phyloP scores from a whole-genome alignment of 2,329 filamentous ascomycete species.

The Colletotrichum godetiae region DNA sequence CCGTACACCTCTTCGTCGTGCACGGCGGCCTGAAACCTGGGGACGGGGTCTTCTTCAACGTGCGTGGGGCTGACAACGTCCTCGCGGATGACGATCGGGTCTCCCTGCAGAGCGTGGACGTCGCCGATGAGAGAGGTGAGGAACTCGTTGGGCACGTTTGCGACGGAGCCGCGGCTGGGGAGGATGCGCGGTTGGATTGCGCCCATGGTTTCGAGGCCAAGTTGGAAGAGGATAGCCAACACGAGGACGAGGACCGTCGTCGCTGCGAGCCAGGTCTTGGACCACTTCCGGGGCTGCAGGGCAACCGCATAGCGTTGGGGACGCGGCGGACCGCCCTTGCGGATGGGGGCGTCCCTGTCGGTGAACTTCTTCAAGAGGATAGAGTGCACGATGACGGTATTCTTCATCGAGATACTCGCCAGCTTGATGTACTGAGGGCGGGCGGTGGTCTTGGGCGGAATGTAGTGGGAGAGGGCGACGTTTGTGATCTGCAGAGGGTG shows the following conservation, averaged over 20 bases:
- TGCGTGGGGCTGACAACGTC: constrained; percentile 39
- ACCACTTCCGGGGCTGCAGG: constrained; percentile 63
- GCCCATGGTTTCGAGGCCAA: constrained; percentile 73
- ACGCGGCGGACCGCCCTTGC: constrained; percentile 54
- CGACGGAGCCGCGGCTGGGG: not conserved
- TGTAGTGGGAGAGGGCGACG: constrained; percentile 68
- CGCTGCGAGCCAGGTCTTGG: constrained; percentile 62
- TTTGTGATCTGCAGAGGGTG: constrained; percentile 70
- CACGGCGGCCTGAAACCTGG: constrained; percentile 52
- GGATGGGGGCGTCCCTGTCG: constrained; percentile 47
- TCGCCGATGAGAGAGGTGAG: constrained; percentile 51
- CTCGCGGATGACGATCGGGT: constrained; percentile 53
- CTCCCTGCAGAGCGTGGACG: constrained; percentile 43
- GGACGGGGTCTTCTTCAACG: constrained; percentile 38
- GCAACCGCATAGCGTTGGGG: constrained; percentile 77
- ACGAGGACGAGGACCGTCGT: constrained; percentile 68
- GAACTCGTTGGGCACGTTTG: constrained; percentile 43
- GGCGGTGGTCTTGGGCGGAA: constrained; percentile 60
- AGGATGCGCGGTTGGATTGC: constrained; percentile 57
- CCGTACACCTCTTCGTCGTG: constrained; percentile 61
- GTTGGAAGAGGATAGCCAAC: constrained; percentile 71
- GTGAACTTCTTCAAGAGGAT: constrained; percentile 71
- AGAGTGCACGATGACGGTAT: constrained; percentile 82
- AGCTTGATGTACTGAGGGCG: constrained; percentile 74
- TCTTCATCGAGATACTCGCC: constrained; percentile 83